Conservation (phyloP, 345 rosid genomes). For the Ceriops zippeliana region DNA sequence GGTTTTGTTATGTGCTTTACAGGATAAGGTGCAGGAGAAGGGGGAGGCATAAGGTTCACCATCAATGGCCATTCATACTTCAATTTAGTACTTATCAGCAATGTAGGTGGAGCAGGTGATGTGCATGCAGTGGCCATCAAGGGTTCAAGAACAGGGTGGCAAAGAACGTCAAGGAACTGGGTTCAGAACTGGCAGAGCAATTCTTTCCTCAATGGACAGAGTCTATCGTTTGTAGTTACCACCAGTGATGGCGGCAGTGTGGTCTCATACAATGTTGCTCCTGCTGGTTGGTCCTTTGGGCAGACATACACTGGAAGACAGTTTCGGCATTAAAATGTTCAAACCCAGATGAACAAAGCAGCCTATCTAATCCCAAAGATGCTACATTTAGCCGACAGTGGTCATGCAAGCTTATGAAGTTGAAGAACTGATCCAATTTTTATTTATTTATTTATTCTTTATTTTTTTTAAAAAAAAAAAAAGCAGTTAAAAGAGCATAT, state of each 20-base stretch:
- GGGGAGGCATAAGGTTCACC: slow-evolving; percentile 57
- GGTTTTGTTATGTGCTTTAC: not conserved
- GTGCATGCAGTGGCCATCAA: slow-evolving; percentile 52
- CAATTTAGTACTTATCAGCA: slow-evolving; percentile 54
- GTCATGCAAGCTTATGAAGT: not conserved
- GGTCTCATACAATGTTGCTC: slow-evolving; percentile 44
- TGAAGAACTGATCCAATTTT: no score
- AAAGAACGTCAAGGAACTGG: slow-evolving; percentile 65
- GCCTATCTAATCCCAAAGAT: not conserved
- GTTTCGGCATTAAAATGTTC: slow-evolving; percentile 10
- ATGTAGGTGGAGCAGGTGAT: slow-evolving; percentile 68
- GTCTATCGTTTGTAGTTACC: slow-evolving; percentile 52
- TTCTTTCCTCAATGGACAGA: slow-evolving; percentile 48
- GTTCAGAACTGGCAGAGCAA: slow-evolving; percentile 74
- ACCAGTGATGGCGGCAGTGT: slow-evolving; percentile 48
- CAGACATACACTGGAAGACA: slow-evolving; percentile 39
- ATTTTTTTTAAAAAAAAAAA: no score
- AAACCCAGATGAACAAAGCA: not conserved
- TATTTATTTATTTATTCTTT: no score
- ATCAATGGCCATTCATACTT: slow-evolving; percentile 56
- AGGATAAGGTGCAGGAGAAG: slow-evolving; percentile 33
- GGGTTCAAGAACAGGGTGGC: slow-evolving; percentile 60
- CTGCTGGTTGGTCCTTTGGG: slow-evolving; percentile 59
- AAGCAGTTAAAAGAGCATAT: no score
- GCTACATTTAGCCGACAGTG: not conserved